phyloP scores from a whole-genome alignment of 352 stramenopile species.

The Phytophthora rubi region DNA sequence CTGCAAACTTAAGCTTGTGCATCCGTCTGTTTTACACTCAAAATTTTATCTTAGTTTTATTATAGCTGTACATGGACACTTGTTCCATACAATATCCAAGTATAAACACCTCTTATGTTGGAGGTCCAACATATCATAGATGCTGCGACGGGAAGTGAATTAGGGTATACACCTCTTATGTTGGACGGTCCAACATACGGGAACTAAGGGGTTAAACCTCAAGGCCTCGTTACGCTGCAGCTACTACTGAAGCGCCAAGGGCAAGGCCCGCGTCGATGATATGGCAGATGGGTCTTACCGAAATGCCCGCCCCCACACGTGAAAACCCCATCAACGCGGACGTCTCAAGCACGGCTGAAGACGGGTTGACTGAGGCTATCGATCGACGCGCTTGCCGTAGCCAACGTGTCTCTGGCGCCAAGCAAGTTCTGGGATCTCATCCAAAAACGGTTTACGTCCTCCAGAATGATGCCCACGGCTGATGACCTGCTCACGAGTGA shows the following conservation, averaged over 20 bases:
- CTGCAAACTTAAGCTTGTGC: too few species aligned
- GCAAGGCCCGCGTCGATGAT: not conserved
- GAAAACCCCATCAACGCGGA: not conserved
- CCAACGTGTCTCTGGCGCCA: not conserved
- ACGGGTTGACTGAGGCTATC: not conserved
- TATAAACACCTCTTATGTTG: too few species aligned
- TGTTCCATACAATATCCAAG: too few species aligned
- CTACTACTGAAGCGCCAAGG: not conserved
- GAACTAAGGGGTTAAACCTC: too few species aligned
- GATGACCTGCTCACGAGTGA: too few species aligned
- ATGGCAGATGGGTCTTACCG: not conserved
- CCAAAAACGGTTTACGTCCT: not conserved
- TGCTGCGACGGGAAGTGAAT: too few species aligned
- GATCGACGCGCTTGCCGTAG: not conserved
- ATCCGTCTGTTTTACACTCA: too few species aligned
- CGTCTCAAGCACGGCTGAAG: not conserved
- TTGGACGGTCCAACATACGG: too few species aligned
- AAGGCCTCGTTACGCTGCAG: not conserved
- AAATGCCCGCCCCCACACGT: not conserved
- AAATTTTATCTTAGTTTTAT: too few species aligned
- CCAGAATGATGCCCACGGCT: not conserved
- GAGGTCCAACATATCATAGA: too few species aligned
- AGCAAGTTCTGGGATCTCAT: not conserved
- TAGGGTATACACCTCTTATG: too few species aligned
- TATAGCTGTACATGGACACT: too few species aligned